Evolutionary conservation across 805 yeast species (phyloP).

Genomic region (Lachancea sp.): DNA sequence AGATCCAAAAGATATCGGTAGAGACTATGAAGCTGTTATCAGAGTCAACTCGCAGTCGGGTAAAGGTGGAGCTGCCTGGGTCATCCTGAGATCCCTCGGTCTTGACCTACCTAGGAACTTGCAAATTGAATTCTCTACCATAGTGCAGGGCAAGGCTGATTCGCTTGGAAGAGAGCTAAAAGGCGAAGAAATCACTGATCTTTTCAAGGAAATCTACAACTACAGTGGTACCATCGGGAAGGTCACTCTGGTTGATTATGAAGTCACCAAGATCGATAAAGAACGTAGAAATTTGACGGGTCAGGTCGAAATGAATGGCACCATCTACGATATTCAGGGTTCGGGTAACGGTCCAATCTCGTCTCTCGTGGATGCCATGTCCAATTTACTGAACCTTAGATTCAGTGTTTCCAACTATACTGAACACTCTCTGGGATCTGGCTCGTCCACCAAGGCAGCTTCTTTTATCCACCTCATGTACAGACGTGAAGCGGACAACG

Average conservation of each 20-base stretch:
- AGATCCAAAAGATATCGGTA: slow-evolving; percentile 76
- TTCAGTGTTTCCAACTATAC: slow-evolving; percentile 61
- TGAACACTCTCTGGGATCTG: slow-evolving; percentile 70
- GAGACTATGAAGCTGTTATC: slow-evolving; percentile 75
- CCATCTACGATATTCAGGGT: slow-evolving; percentile 40
- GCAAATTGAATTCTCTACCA: slow-evolving; percentile 60
- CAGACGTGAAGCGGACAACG: slow-evolving; percentile 38
- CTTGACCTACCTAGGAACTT: slow-evolving; percentile 66
- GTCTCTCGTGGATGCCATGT: slow-evolving; percentile 59
- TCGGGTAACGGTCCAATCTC: slow-evolving; percentile 77
- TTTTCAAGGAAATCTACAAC: slow-evolving; percentile 54
- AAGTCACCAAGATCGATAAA: slow-evolving; percentile 34
- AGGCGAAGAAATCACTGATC: slow-evolving; percentile 53
- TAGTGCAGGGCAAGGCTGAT: slow-evolving; percentile 63
- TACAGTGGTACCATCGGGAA: slow-evolving; percentile 32
- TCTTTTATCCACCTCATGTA: slow-evolving; percentile 59
- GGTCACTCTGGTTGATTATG: slow-evolving; percentile 39
- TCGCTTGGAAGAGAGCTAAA: slow-evolving; percentile 61
- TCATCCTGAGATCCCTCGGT: slow-evolving; percentile 61
- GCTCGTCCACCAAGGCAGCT: slow-evolving; percentile 67
- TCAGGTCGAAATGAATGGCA: slow-evolving; percentile 35
- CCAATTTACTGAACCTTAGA: slow-evolving; percentile 43
- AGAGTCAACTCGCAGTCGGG: slow-evolving; percentile 85
- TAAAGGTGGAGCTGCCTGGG: slow-evolving; percentile 86
- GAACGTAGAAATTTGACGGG: slow-evolving; percentile 40